Evolutionary conservation across 108 stramenopile species (phyloP), one percentile per base, ranked within the genome.

Genomic region (Skeletonema potamos): DNA sequence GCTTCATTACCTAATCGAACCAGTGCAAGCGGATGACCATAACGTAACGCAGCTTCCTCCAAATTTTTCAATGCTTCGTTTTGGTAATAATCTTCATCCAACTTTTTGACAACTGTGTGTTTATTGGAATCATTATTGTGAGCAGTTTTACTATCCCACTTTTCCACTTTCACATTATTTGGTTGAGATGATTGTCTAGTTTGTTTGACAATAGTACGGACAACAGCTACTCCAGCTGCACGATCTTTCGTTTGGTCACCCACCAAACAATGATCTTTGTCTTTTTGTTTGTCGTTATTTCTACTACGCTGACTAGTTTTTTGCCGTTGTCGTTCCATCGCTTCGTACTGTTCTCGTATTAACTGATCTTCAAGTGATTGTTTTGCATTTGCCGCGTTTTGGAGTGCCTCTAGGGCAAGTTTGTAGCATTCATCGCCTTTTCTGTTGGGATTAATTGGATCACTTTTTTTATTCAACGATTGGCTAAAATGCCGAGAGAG

Each of bases 151-250:
- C 37, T 58, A 10, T 44, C 76, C 64, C 54, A 68, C 62, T 28
- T 36, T 6, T 61, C 57, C 17, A 68, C 70, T 28, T 36, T 26
- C 12, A 27, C 29, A 6, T 58, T 70, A 20, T 75, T 67, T 54
- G 69, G 54, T 28, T 75, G 85, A 30, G 84, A 74, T 41, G 39
- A 41, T 41, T 41, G 39, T 41, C 39, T 41, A 41, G 39, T 41
- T 65, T 87, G 81, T 54, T 86, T 89, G 33, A 82, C 88, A 33
- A 92, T 75, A 10, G 88, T 89, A 60, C 79, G 73, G 8, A 92
- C 80, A 54, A 92, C 84, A 3, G 79, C 81, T 18, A 89, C 77
- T 9, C 91, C 91, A 43, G 79, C 79, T 4, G 79, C 67, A 22
- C 72, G 66, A 69, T 87, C 76, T 60, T 61, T 64, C 29, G 1